Evolutionary conservation across 2,329 filamentous ascomycete genomes (phyloP).

Genomic region (Pseudomassariella vexata): DNA sequence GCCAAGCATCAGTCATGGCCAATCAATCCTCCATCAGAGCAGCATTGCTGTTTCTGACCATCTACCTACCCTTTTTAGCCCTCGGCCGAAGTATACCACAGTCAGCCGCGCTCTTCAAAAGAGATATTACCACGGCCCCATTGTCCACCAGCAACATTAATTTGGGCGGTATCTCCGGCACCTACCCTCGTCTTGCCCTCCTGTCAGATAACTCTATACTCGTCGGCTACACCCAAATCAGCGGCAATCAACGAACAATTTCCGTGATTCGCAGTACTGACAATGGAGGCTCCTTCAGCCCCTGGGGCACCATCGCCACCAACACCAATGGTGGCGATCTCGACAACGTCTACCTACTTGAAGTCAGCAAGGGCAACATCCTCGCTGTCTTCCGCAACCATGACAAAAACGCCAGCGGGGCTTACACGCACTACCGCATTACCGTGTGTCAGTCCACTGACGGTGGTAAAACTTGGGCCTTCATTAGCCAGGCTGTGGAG

Average conservation of each 20-base stretch:
- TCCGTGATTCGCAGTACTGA: slow-evolving; percentile 29
- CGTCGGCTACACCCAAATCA: slow-evolving; percentile 27
- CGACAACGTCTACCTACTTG: slow-evolving; percentile 34
- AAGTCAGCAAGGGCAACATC: slow-evolving; percentile 22
- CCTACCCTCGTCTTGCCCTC: slow-evolving; percentile 32
- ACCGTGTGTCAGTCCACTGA: slow-evolving; percentile 23
- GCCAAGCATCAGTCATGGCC: too few relatives aligned
- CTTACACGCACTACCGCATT: slow-evolving; percentile 29
- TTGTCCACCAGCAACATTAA: slow-evolving; percentile 2
- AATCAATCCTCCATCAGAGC: too few relatives aligned
- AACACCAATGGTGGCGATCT: slow-evolving; percentile 25
- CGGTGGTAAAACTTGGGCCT: slow-evolving; percentile 28
- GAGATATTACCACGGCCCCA: neutral
- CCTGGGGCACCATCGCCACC: slow-evolving; percentile 28
- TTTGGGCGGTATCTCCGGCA: slow-evolving; percentile 16
- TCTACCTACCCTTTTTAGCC: slow-evolving; percentile 2
- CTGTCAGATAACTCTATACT: slow-evolving; percentile 33
- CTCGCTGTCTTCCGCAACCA: slow-evolving; percentile 37
- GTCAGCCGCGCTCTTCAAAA: neutral
- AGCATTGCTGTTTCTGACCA: slow-evolving; percentile 3
- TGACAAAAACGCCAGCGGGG: slow-evolving; percentile 25
- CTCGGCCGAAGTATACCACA: slow-evolving; percentile 1
- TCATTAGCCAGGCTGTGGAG: slow-evolving; percentile 29
- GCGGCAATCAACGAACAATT: slow-evolving; percentile 22
- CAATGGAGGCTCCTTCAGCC: slow-evolving; percentile 25